phyloP scores from a whole-genome alignment of 306 rosid species.

The Hylodesmum podocarpum region DNA sequence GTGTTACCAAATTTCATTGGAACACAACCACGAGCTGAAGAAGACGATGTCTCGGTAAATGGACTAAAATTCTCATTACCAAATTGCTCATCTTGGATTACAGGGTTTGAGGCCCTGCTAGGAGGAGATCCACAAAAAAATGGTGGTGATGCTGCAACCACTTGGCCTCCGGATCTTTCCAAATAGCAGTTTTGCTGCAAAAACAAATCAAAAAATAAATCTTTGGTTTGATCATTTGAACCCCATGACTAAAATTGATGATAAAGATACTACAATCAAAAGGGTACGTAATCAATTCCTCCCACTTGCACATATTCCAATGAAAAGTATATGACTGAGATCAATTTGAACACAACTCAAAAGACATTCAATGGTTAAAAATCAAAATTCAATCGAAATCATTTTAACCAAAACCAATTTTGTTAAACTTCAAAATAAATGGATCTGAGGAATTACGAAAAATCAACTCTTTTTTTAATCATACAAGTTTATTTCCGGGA shows the following conservation, averaged over 20 bases:
- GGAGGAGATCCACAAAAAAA: conserved; percentile 93
- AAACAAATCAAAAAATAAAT: background rate
- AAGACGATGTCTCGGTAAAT: conserved; percentile 42
- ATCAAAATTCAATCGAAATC: background rate
- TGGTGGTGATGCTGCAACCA: conserved; percentile 61
- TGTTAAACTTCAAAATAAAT: background rate
- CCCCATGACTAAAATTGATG: background rate
- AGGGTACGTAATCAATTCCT: background rate
- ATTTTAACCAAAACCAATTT: background rate
- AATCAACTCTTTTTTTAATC: background rate
- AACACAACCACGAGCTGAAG: conserved; percentile 57
- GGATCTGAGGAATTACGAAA: background rate
- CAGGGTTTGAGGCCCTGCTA: conserved; percentile 85
- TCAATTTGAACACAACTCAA: background rate
- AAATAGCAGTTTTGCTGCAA: conserved; percentile 48
- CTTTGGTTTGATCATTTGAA: background rate
- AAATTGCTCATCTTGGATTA: conserved; percentile 79
- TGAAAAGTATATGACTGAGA: background rate
- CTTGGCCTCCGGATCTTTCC: conserved; percentile 29
- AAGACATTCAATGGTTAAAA: background rate
- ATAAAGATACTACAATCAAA: background rate
- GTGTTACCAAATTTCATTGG: conserved; percentile 64
- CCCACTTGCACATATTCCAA: background rate
- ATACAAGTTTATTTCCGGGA: background rate
- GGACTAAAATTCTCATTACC: conserved; percentile 48